A percentile compares a stretch with the other conserved stretches of the same genome.
Conservation (phyloP, 2,329 filamentous ascomycete species). For the Penicillium verrucosum region DNA sequence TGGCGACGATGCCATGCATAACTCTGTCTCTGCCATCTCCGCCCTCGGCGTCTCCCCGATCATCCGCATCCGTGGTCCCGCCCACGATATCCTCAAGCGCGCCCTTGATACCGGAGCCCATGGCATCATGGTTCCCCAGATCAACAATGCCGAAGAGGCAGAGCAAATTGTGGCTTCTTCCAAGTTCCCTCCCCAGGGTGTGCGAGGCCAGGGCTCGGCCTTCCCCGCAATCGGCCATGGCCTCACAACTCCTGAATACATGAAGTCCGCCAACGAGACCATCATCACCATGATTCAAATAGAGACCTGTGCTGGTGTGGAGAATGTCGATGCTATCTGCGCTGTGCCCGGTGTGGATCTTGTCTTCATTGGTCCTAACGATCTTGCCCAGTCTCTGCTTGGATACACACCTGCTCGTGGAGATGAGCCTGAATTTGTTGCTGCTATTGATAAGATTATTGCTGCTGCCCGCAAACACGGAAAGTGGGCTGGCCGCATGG, state of each 20-base stretch:
- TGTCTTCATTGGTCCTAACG: slow-evolving; percentile 37
- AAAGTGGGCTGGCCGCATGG: slow-evolving; percentile 60
- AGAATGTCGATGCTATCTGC: slow-evolving; percentile 42
- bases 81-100: slow-evolving; percentile 25
- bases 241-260: slow-evolving; percentile 30
- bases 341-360: slow-evolving; percentile 39
- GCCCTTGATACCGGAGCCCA: slow-evolving; percentile 33
- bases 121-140: slow-evolving; percentile 44
- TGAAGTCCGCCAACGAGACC: slow-evolving; percentile 33
- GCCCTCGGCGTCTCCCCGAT: slow-evolving; percentile 25
- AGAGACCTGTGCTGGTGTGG: slow-evolving; percentile 38
- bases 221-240: slow-evolving; percentile 36
- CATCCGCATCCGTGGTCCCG: slow-evolving; percentile 22
- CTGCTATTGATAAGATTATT: slow-evolving; percentile 58
- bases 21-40: slow-evolving; percentile 25
- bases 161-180: slow-evolving; percentile 22
- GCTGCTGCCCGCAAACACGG: slow-evolving; percentile 58
- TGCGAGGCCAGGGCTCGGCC: slow-evolving; percentile 30
- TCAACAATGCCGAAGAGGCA: slow-evolving; percentile 52
- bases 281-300: slow-evolving; percentile 40
- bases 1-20: slow-evolving; percentile 30
- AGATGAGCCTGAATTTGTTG: slow-evolving; percentile 55
- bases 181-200: slow-evolving; percentile 32
- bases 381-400: slow-evolving; percentile 51
- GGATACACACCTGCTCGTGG: slow-evolving; percentile 56